phyloP scores from a whole-genome alignment of 2,329 filamentous ascomycete species.

The Cercospora sp. region DNA sequence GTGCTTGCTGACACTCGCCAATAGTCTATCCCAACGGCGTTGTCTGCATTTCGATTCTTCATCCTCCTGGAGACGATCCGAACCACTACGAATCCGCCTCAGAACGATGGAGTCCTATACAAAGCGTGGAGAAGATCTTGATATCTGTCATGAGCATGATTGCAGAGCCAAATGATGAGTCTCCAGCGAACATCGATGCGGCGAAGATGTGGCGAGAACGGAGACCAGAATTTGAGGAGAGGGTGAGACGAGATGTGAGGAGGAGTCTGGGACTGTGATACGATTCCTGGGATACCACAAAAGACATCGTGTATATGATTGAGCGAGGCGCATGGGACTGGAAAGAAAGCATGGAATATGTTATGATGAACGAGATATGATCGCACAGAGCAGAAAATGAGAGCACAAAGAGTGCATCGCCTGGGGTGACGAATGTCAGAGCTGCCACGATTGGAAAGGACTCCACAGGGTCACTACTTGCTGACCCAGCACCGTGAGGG shows the following conservation, averaged over 20 bases:
- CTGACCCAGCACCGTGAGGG: background rate
- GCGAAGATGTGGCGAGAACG: conserved; percentile 94
- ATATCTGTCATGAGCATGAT: conserved; percentile 98
- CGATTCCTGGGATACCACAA: background rate
- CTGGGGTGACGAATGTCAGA: background rate
- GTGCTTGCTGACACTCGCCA: background rate
- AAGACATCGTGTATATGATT: background rate
- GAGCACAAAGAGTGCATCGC: background rate
- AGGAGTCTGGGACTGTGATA: conserved; percentile 71
- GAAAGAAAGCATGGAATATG: background rate
- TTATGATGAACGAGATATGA: conserved; percentile 7
- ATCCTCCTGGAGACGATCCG: conserved; percentile 93
- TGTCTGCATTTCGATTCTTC: conserved; percentile 97
- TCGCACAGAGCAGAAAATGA: background rate
- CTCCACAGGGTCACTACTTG: background rate
- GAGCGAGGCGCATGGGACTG: conserved; percentile 8
- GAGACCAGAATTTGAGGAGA: conserved; percentile 78
- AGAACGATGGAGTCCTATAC: conserved; percentile 94
- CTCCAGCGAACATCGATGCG: conserved; percentile 91
- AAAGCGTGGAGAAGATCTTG: conserved; percentile 96
- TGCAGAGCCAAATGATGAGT: conserved; percentile 95
- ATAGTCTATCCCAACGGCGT: conserved; percentile 86
- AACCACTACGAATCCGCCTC: conserved; percentile 97
- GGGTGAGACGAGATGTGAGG: conserved; percentile 79
- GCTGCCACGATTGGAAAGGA: background rate